Conservation (phyloP, 164 flowering plant genomes). For the Echeveria elegans region DNA sequence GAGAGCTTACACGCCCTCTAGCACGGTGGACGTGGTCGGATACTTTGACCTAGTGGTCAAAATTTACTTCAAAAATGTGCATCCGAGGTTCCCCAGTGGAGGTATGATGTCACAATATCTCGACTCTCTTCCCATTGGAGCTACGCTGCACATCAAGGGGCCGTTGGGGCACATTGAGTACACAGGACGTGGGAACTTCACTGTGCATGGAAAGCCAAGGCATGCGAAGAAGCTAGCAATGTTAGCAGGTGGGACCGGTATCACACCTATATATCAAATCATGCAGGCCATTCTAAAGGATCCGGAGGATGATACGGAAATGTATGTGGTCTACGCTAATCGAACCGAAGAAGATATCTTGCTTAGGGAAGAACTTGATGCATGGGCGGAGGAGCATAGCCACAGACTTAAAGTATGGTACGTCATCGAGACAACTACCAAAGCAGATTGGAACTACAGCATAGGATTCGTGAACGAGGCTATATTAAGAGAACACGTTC, state of each 20-base stretch:
- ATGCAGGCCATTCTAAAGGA: constrained; percentile 75
- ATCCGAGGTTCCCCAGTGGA: constrained; percentile 77
- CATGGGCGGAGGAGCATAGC: constrained; percentile 43
- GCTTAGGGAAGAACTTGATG: constrained; percentile 68
- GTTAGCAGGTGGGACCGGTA: constrained; percentile 95
- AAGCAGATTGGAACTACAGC: constrained; percentile 76
- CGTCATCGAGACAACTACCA: constrained; percentile 37
- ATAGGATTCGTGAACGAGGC: constrained; percentile 56
- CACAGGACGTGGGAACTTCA: constrained; percentile 56
- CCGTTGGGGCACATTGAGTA: constrained; percentile 92
- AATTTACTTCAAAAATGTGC: constrained; percentile 59
- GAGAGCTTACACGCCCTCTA: constrained; percentile 89
- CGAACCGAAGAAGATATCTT: constrained; percentile 84
- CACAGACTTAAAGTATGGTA: constrained; percentile 80
- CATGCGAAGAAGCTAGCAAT: constrained; percentile 65
- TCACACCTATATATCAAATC: constrained; percentile 89
- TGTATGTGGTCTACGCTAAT: constrained; percentile 82
- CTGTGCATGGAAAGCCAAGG: constrained; percentile 58
- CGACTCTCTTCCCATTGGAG: constrained; percentile 52
- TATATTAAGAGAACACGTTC: constrained; percentile 63
- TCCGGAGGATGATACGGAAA: constrained; percentile 80
- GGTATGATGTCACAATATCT: constrained; percentile 81
- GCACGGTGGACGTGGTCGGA: constrained; percentile 56
- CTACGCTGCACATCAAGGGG: constrained; percentile 64
- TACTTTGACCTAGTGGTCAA: constrained; percentile 70